Percentiles rank a stretch among this genome's conserved stretches.
Conservation (phyloP, 1,284 basidiomycete species). For the Takashimella koratensis region DNA sequence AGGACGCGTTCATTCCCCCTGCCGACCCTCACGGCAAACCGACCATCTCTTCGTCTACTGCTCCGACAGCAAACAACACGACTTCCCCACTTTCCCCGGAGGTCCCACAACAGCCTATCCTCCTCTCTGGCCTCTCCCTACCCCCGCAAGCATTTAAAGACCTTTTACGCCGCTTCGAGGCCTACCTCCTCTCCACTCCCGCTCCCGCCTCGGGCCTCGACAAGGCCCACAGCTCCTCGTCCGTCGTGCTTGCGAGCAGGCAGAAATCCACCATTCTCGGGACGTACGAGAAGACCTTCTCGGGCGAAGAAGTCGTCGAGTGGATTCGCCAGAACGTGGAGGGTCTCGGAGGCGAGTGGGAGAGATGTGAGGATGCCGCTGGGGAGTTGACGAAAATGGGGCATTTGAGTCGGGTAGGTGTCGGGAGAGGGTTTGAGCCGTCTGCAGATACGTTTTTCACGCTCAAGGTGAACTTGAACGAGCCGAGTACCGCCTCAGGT, state of each 20-base stretch:
- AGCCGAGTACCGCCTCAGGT: neutral
- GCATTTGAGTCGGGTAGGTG: slow-evolving; percentile 67
- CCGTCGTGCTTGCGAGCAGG: slow-evolving; percentile 60
- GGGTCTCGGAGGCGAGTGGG: slow-evolving; percentile 66
- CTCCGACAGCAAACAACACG: neutral
- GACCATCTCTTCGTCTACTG: neutral
- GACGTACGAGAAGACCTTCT: slow-evolving; percentile 79
- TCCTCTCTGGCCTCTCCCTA: slow-evolving; percentile 69
- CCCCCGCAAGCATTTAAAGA: slow-evolving; percentile 62
- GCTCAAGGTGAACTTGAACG: slow-evolving; percentile 28
- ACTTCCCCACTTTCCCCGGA: slow-evolving; percentile 4
- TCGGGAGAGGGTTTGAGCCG: slow-evolving; percentile 46
- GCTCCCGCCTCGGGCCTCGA: slow-evolving; percentile 32
- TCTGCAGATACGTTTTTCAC: slow-evolving; percentile 42
- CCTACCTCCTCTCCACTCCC: slow-evolving; percentile 38
- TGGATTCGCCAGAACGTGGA: slow-evolving; percentile 69
- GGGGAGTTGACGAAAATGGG: slow-evolving; percentile 69
- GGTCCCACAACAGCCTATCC: slow-evolving; percentile 54
- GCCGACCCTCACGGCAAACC: slow-evolving; percentile 37
- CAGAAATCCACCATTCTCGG: slow-evolving; percentile 73
- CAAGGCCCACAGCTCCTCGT: slow-evolving; percentile 44
- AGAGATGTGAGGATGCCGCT: slow-evolving; percentile 74
- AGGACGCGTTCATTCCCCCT: slow-evolving; percentile 43
- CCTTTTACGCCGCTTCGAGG: slow-evolving; percentile 57
- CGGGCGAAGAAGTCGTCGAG: slow-evolving; percentile 70